Base-by-base conservation (phyloP, 176 grass and related monocot species). In the Oryza nivara region DNA sequence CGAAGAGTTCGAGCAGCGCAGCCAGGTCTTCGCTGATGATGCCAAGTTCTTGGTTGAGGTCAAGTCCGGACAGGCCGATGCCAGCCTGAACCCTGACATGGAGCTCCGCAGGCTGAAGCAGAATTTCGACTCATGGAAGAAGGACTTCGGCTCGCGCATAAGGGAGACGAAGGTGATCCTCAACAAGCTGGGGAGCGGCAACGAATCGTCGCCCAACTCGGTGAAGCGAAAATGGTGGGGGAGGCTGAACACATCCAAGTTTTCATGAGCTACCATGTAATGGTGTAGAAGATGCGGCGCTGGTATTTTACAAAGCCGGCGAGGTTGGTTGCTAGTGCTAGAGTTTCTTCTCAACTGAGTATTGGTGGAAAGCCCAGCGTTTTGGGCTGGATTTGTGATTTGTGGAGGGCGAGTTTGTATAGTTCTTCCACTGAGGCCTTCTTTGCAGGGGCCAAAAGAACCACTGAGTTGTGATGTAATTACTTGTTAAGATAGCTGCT, bases 11-110 rank as follows among this genome's bases (percentile, higher is more conserved):
- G 93, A 92, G 46, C 93, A 96, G 68, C 88, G 89, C 67, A 96
- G 80, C 7, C 89, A 98, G 73, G 96, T 98, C 46, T 98, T 98
- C 65, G 89, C 85, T 4, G 93, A 96, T 28, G 96, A 98, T 2
- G 43, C 88, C 48, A 98, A 88, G 75, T 96, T 98, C 70, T 72
- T 98, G 89, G 88, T 98, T 65, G 96, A 98, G 89, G 91, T 94
- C 45, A 99, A 96, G 85, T 93, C 96, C 2, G 91, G 96, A 26
- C 82, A 93, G 68, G 93, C 86, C 0, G 93, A 95, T 4, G 93
- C 91, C 36, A 90, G 83, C 83, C 71, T 98, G 77, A 93, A 98
- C 90, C 96, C 93, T 2, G 96, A 98, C 26, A 90, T 81, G 81
- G 96, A 98, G 69, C 74, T 98, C 74, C 89, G 86, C 47, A 74